Percentiles rank a stretch among this genome's conserved stretches.
Conservation (phyloP, 495 filamentous ascomycete genomes). For the Talaromyces trachyspermus region DNA sequence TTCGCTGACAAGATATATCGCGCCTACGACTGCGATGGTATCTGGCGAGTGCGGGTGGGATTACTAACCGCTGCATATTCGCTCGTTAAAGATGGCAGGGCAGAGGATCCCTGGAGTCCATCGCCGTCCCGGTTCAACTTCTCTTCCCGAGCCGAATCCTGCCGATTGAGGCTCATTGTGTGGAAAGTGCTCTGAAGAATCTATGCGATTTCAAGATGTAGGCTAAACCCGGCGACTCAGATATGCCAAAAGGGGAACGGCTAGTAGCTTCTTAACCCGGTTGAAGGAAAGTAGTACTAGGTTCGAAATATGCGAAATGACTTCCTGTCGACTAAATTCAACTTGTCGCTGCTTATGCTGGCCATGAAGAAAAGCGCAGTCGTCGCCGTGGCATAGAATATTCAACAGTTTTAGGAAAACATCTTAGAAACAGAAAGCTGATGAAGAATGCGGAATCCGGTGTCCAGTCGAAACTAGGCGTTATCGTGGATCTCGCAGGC, state of each 20-base stretch:
- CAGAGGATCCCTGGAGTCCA: constrained; percentile 11
- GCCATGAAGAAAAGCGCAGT: constrained; percentile 4
- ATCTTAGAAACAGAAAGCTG: not conserved
- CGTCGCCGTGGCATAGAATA: not conserved
- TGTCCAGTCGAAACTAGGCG: too few species aligned
- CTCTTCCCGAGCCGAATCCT: not conserved
- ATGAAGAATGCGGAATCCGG: constrained; percentile 1
- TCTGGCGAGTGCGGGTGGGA: not conserved
- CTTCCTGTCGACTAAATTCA: constrained; percentile 1
- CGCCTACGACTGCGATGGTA: not conserved
- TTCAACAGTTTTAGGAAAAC: not conserved
- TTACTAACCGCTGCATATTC: not conserved
- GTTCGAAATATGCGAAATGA: constrained; percentile 1
- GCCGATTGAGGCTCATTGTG: constrained; percentile 8
- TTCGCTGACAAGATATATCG: not conserved
- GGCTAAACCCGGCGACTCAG: too few species aligned
- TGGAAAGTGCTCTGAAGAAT: too few species aligned
- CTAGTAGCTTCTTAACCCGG: too few species aligned
- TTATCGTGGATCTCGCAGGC: too few species aligned
- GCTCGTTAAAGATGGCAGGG: constrained; percentile 7
- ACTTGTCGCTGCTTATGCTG: constrained; percentile 3
- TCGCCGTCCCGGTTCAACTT: not conserved
- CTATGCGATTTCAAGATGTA: too few species aligned
- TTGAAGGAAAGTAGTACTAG: too few species aligned
- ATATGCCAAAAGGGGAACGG: too few species aligned